These are phyloP conservation scores for Sugiyamaella valdiviana DNA, from an alignment of 805 yeast species.

Conservation along the genomic window DNA sequence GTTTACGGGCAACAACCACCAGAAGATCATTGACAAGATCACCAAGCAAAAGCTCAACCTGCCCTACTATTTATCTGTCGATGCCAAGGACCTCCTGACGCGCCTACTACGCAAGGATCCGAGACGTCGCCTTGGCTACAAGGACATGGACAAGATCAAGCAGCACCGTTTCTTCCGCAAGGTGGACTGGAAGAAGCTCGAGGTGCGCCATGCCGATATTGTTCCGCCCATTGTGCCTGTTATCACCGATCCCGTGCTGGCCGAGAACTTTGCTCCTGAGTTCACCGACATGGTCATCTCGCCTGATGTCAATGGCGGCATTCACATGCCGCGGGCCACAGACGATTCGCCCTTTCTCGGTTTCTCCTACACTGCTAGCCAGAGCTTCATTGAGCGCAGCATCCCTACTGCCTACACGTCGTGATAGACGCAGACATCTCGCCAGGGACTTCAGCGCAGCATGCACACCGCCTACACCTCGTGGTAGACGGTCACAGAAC, in stretches of 20 bases:
- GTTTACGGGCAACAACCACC: constrained; percentile 75
- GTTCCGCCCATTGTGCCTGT: constrained; percentile 79
- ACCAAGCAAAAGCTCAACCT: constrained; percentile 53
- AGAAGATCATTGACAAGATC: constrained; percentile 69
- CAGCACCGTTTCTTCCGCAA: constrained; percentile 72
- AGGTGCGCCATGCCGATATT: constrained; percentile 40
- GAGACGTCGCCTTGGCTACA: constrained; percentile 54
- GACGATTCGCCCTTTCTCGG: constrained; percentile 24
- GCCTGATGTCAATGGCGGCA: constrained; percentile 21
- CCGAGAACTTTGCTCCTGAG: constrained; percentile 77
- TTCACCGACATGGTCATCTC: constrained; percentile 58
- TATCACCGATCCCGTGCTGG: constrained; percentile 71
- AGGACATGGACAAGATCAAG: constrained; percentile 47
- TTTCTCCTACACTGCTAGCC: constrained; percentile 36
- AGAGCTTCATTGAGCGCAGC: constrained; percentile 30
- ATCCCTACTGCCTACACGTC: neutral
- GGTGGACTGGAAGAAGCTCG: constrained; percentile 60
- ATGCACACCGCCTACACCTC: too few species aligned
- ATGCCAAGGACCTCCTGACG: constrained; percentile 68
- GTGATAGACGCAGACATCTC: too few species aligned
- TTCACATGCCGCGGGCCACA: constrained; percentile 12
- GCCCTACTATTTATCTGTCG: constrained; percentile 72
- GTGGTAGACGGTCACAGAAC: too few species aligned
- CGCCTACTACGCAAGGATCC: constrained; percentile 67
- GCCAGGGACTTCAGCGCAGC: too few species aligned